Evolutionary conservation across 2,329 filamentous ascomycete species (phyloP).

Genomic region (Alternaria triticina): DNA sequence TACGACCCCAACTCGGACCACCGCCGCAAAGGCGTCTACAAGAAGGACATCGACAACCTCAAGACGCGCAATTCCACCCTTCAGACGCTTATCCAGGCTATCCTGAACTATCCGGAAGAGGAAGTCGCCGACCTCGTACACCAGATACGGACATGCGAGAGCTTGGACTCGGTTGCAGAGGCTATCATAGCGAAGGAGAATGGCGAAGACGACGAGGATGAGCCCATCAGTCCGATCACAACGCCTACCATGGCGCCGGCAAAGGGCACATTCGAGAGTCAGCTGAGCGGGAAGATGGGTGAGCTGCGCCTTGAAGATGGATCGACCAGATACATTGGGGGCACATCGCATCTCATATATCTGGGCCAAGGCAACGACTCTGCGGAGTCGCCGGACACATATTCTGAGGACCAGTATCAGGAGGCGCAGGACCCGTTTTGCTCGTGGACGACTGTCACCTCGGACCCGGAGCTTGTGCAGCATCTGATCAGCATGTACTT

Average conservation of each 20-base stretch:
- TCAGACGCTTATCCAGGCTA: constrained; percentile 90
- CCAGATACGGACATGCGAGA: constrained; percentile 86
- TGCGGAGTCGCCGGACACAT: constrained; percentile 34
- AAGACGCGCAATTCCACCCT: constrained; percentile 87
- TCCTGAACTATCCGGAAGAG: constrained; percentile 88
- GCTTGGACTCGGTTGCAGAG: constrained; percentile 68
- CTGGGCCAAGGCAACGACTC: constrained; percentile 53
- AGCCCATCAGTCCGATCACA: constrained; percentile 37
- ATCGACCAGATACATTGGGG: constrained; percentile 87
- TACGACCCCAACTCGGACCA: constrained; percentile 98
- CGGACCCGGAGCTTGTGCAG: constrained; percentile 76
- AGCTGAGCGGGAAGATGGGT: constrained; percentile 91
- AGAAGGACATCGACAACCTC: constrained; percentile 86
- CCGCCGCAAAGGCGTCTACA: constrained; percentile 94
- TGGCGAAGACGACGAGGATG: constrained; percentile 52
- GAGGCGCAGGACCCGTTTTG: constrained; percentile 72
- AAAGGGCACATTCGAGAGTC: constrained; percentile 68
- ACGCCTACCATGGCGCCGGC: constrained; percentile 45
- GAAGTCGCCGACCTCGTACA: constrained; percentile 82
- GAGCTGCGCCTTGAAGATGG: constrained; percentile 87
- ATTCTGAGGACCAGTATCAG: constrained; percentile 54
- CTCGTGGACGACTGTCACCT: constrained; percentile 87
- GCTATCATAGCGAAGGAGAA: constrained; percentile 62
- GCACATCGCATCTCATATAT: constrained; percentile 92
- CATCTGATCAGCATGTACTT: constrained; percentile 98